Base-by-base conservation (phyloP, 768 basidiomycete species). In the Kondoa subrosea region DNA sequence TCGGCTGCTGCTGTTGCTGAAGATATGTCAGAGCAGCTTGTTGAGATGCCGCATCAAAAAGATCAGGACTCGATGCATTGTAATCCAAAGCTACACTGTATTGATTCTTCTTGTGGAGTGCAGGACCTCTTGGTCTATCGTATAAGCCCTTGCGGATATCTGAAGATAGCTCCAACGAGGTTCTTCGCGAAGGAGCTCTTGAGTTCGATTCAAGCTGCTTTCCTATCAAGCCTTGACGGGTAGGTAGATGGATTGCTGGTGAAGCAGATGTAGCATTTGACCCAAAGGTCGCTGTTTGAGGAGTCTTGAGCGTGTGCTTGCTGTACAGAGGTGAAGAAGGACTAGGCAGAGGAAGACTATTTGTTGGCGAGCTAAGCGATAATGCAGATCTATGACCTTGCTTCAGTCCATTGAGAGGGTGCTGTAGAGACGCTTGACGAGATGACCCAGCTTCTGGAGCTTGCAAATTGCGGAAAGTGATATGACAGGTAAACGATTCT, bases 401-500 rank as follows among this genome's bases (percentile, higher is more conserved):
- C 40, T 50, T 50, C 21, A 50, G 21, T 8, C 40, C 40, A 50
- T 50, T 50, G 12, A 50, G 40, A 50, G 8, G 16, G n/a, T 63
- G 16, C 30, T 27, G 3, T n/a, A 15, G 30, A 3, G 15, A 16
- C 8, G 29, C 29, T 12, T 33, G 61, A 8, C 29, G 30, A 3
- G 61, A 32, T 14, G 29, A 33, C 4, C 8, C 14, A 60, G 14
- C 29, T 17, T 27, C 27, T 32, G 16, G 3, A 17, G 61, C 29
- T 12, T 21, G 17, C 26, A 63, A n/a, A 74, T 92, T 93, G 64
- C 87, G 86, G 76, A 93, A 90, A 0, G 87, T 87, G 70, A 95
- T 84, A 2, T 84, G 86, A 21, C 87, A 88, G 2, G 85, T 80
- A 77, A 92, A 89, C 0, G 82, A 80, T 77, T 95, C 91, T 66